Evolutionary conservation across 371 early-diverging fungal species (phyloP).

Genomic region (Rhizomucor pusillus): DNA sequence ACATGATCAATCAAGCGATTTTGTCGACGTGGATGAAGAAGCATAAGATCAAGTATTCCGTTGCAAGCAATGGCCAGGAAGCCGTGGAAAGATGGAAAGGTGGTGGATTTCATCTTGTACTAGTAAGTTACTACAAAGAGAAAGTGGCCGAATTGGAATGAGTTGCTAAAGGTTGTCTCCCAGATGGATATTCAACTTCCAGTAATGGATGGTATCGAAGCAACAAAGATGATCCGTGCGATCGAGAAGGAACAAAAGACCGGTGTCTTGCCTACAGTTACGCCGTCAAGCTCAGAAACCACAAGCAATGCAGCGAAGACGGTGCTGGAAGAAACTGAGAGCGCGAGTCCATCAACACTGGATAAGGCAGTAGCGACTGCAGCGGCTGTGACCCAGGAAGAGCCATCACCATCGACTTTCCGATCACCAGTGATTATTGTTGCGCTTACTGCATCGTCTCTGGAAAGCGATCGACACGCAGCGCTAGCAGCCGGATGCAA

Average conservation of each 20-base stretch:
- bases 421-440: constrained; percentile 85
- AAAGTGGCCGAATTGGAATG: background rate
- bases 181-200: constrained; percentile 87
- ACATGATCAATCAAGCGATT: constrained; percentile 75
- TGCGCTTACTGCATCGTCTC: constrained; percentile 80
- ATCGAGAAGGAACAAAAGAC: constrained; percentile 66
- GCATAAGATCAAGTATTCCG: constrained; percentile 66
- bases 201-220: constrained; percentile 80
- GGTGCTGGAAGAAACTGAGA: background rate
- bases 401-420: constrained; percentile 40
- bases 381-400: constrained; percentile 2
- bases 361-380: background rate
- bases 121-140: constrained; percentile 47
- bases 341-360: background rate
- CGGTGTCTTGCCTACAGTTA: constrained; percentile 46
- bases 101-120: constrained; percentile 72
- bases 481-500: constrained; percentile 89
- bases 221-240: constrained; percentile 70
- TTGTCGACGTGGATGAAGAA: constrained; percentile 73
- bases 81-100: constrained; percentile 74
- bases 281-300: constrained; percentile 7
- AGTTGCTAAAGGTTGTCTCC: background rate
- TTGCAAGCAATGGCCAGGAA: constrained; percentile 74
- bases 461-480: constrained; percentile 72
- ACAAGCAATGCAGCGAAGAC: constrained; percentile 2